Percentiles rank a stretch among this genome's conserved stretches.
Evolutionary conservation across 2,329 filamentous ascomycete species (phyloP).

Genomic region (Trichophyton benhamiae): DNA sequence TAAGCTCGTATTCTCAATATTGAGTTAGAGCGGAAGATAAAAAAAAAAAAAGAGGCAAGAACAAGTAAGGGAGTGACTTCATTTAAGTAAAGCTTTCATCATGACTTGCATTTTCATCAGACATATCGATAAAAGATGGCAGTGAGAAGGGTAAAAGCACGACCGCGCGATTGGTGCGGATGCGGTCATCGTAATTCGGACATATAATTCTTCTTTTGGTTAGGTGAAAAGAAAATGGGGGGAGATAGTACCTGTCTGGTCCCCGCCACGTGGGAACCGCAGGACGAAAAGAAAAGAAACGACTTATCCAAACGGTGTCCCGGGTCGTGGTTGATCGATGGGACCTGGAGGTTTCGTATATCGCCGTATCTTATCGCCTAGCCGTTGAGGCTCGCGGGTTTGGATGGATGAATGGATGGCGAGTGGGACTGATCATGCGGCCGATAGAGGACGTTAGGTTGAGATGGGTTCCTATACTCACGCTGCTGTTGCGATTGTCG

Average conservation of each 20-base stretch:
- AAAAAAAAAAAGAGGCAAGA: neutral
- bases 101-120: neutral
- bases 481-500: neutral
- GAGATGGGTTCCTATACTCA: neutral
- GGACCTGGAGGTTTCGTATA: neutral
- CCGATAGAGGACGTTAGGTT: neutral
- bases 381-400: conserved; percentile 1
- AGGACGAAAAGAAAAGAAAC: neutral
- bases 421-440: neutral
- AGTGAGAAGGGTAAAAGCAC: neutral
- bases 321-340: neutral
- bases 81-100: neutral
- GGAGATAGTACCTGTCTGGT: neutral
- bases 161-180: neutral
- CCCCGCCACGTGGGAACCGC: conserved; percentile 1
- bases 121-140: neutral
- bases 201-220: neutral
- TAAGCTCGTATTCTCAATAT: neutral
- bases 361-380: neutral
- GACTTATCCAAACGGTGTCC: neutral
- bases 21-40: neutral
- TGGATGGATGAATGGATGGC: neutral
- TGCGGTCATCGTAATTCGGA: neutral
- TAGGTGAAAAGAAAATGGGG: neutral
- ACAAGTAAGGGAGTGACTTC: neutral